Conservation (phyloP, 441 rosid genomes). For the Corymbia citriodora region DNA sequence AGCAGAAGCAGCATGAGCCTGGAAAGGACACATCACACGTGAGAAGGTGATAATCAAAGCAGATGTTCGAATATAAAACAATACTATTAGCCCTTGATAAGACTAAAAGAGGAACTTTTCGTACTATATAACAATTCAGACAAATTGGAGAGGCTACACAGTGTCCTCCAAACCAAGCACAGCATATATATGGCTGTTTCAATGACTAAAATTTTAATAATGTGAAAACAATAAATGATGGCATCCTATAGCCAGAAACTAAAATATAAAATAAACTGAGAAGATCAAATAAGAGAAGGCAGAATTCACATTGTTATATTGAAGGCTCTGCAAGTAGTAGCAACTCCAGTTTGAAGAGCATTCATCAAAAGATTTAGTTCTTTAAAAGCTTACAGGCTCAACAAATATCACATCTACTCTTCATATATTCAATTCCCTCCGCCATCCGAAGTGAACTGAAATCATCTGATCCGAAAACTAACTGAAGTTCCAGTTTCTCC, state of each 20-base stretch:
- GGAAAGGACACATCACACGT: neutral
- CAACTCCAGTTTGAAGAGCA: neutral
- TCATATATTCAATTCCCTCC: neutral
- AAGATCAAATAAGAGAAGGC: neutral
- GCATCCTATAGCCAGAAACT: neutral
- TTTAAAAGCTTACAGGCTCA: neutral
- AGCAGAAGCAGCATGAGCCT: slow-evolving; percentile 99
- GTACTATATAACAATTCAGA: neutral
- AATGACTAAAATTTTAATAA: neutral
- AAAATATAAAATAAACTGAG: neutral
- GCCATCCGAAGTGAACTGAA: neutral
- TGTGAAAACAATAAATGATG: neutral
- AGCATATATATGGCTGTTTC: neutral
- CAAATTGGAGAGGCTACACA: neutral
- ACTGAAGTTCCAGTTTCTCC: neutral
- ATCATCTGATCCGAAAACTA: neutral
- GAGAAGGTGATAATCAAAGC: neutral
- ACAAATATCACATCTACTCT: neutral
- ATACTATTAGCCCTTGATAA: neutral
- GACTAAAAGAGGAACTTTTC: neutral
- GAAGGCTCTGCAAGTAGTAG: neutral
- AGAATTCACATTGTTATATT: neutral
- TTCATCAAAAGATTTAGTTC: neutral
- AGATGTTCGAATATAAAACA: neutral
- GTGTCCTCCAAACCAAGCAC: neutral